Percentiles rank a stretch among this genome's conserved stretches.
phyloP scores from a whole-genome alignment of 805 yeast species.

The Saturnispora sekii region DNA sequence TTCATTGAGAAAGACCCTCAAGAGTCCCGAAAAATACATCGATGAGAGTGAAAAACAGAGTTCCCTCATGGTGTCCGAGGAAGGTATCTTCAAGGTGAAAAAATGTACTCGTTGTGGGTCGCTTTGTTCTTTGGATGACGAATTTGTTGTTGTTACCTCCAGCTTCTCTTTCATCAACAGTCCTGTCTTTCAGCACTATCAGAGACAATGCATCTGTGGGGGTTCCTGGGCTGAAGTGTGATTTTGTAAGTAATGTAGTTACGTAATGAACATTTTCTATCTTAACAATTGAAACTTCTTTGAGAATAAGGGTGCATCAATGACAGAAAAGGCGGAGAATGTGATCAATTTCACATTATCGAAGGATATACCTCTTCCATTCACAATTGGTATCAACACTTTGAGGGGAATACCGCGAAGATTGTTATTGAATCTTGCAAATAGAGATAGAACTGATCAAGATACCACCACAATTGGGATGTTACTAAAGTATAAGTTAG shows the following conservation, averaged over 20 bases:
- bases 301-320: background rate
- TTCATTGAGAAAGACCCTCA: slow-evolving; percentile 24
- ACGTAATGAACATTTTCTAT: background rate
- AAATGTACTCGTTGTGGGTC: slow-evolving; percentile 29
- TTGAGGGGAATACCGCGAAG: slow-evolving; percentile 12
- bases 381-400: slow-evolving; percentile 35
- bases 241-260: background rate
- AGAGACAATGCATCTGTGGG: slow-evolving; percentile 70
- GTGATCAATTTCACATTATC: slow-evolving; percentile 42
- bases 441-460: background rate
- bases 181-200: slow-evolving; percentile 31
- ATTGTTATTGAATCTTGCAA: slow-evolving; percentile 1
- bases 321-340: slow-evolving; percentile 2
- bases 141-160: slow-evolving; percentile 24
- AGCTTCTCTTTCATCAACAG: slow-evolving; percentile 21
- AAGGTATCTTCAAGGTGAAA: slow-evolving; percentile 15
- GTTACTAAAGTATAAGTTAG: slow-evolving; percentile 13
- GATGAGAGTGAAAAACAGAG: slow-evolving; percentile 5
- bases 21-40: slow-evolving; percentile 21
- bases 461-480: slow-evolving; percentile 6
- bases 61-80: background rate
- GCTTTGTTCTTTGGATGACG: slow-evolving; percentile 29
- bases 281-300: background rate
- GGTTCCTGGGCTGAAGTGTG: slow-evolving; percentile 53
- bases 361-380: slow-evolving; percentile 40